A percentile compares a stretch with the other conserved stretches of the same genome.
Evolutionary conservation across 768 basidiomycete genomes (phyloP).

Genomic region (Asterophora parasitica): DNA sequence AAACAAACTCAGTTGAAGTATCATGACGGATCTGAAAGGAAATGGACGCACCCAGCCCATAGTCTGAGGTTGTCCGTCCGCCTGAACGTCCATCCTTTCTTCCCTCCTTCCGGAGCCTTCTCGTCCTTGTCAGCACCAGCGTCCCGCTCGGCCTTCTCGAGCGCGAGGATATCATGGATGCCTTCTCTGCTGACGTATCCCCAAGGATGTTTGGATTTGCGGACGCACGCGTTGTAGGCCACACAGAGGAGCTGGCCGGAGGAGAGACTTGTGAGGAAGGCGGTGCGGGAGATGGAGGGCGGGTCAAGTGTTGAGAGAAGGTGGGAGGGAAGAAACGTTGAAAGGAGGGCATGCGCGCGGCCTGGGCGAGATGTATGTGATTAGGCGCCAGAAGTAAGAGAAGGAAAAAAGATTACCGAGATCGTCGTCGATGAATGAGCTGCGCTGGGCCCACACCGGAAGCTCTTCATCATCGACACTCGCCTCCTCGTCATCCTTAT

Average conservation of each 20-base stretch:
- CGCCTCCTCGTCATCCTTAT: slow-evolving; percentile 39
- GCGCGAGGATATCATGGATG: slow-evolving; percentile 72
- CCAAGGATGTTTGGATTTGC: slow-evolving; percentile 81
- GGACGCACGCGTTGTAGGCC: slow-evolving; percentile 77
- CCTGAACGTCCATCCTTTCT: slow-evolving; percentile 78
- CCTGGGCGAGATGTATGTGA: slow-evolving; percentile 32
- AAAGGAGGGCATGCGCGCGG: slow-evolving; percentile 60
- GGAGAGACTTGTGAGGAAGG: slow-evolving; percentile 52
- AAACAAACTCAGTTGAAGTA: not conserved
- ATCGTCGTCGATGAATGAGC: slow-evolving; percentile 47
- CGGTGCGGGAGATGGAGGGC: slow-evolving; percentile 25
- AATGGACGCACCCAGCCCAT: slow-evolving; percentile 70
- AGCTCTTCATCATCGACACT: slow-evolving; percentile 66
- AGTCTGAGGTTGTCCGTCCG: slow-evolving; percentile 80
- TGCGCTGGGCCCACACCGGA: slow-evolving; percentile 72
- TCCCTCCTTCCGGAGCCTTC: slow-evolving; percentile 33
- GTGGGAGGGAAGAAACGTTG: slow-evolving; percentile 51
- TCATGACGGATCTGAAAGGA: not conserved
- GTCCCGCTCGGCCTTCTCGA: slow-evolving; percentile 47
- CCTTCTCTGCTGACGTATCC: slow-evolving; percentile 76
- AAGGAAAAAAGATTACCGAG: slow-evolving; percentile 50
- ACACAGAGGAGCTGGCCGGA: slow-evolving; percentile 79
- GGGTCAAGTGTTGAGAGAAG: slow-evolving; percentile 39
- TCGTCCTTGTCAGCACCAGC: slow-evolving; percentile 24
- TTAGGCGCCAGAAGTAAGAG: not conserved